A percentile compares a stretch with the other conserved stretches of the same genome.
Conservation (phyloP, 495 filamentous ascomycete genomes). For the Endocarpon pusillum region DNA sequence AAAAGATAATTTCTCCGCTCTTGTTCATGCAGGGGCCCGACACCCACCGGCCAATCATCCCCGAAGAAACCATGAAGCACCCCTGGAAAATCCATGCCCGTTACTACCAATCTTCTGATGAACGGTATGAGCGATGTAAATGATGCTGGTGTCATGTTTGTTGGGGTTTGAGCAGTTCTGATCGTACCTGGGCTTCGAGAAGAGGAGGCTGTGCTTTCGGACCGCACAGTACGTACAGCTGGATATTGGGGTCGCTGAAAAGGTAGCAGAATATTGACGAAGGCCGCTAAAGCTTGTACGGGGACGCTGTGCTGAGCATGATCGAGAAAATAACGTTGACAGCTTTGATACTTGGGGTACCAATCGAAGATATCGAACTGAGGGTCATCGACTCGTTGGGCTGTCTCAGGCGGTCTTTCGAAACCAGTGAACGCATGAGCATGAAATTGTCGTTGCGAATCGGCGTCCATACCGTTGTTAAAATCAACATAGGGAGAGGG, state of each 20-base stretch:
- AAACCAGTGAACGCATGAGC: slow-evolving; percentile 24
- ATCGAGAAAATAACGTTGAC: slow-evolving; percentile 84
- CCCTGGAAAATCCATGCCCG: slow-evolving; percentile 71
- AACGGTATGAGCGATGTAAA: slow-evolving; percentile 72
- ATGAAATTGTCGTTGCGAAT: slow-evolving; percentile 20
- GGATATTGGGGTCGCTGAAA: slow-evolving; percentile 26
- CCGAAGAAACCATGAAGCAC: slow-evolving; percentile 91
- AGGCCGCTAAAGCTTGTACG: slow-evolving; percentile 79
- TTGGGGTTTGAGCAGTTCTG: slow-evolving; percentile 7
- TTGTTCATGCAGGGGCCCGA: slow-evolving; percentile 70
- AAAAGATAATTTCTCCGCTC: slow-evolving; percentile 92
- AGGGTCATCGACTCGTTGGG: slow-evolving; percentile 21
- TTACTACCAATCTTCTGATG: slow-evolving; percentile 77
- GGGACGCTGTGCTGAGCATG: slow-evolving; percentile 70
- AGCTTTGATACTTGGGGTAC: slow-evolving; percentile 84
- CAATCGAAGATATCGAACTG: slow-evolving; percentile 73
- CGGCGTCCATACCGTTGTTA: slow-evolving; percentile 14
- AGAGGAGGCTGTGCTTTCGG: no score
- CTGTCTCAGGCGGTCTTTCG: slow-evolving; percentile 11
- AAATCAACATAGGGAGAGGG: not conserved
- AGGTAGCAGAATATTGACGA: slow-evolving; percentile 64
- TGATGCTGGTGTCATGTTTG: slow-evolving; percentile 11
- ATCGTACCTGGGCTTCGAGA: slow-evolving; percentile 14
- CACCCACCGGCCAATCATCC: slow-evolving; percentile 66
- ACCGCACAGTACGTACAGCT: slow-evolving; percentile 13